Base-by-base conservation (phyloP, 192 early-diverging fungal genomes). In the Chytriomyces confervae region DNA sequence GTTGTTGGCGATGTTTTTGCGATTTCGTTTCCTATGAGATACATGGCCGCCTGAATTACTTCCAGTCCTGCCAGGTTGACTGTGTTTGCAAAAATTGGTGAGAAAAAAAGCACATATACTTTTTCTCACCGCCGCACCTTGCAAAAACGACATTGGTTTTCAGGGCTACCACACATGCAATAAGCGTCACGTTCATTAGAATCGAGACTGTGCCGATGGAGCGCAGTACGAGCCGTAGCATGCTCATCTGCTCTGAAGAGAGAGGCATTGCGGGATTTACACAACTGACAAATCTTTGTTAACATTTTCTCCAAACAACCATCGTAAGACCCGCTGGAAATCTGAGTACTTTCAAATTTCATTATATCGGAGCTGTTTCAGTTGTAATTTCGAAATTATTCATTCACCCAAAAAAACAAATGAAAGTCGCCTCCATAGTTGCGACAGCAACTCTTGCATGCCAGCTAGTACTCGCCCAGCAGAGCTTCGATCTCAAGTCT, bases 11-110 rank as follows among this genome's bases (percentile, higher is more conserved):
- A 18, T 11, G 67, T n/a, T 10, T 18, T 13, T 1, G 67, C n/a
- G 16, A 69, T 69, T 13, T 69, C 67, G 2, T 18, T 69, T n/a
- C 67, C 67, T 18, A 69, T 49, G 8, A 49, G 27, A 18, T 20
- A 48, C 10, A 47, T 69, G 0, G 47, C 47, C 9, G 67, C 27
- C n/a, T 18, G 29, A 5, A 69, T 48, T 16, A 48, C 44, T 48
- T 69, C 67, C 13, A 13, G 16, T 18, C 16, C 27, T 10, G 67
- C 67, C 46, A 69, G 46, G 11, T 18, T 57, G 11, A 3, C 53
- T 57, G 11, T 57, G 11, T 57, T 36, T 36, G 29, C 29, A 36
- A 36, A 36, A 36, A 2, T 36, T 36, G 29, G 29, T 36, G 29
- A 36, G 29, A 36, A 0, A 20, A 57, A 53, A 53, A 53, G 18